Evolutionary conservation across 768 basidiomycete species (phyloP), one percentile per base, ranked within the genome.

Genomic region (Dioszegia crocea): DNA sequence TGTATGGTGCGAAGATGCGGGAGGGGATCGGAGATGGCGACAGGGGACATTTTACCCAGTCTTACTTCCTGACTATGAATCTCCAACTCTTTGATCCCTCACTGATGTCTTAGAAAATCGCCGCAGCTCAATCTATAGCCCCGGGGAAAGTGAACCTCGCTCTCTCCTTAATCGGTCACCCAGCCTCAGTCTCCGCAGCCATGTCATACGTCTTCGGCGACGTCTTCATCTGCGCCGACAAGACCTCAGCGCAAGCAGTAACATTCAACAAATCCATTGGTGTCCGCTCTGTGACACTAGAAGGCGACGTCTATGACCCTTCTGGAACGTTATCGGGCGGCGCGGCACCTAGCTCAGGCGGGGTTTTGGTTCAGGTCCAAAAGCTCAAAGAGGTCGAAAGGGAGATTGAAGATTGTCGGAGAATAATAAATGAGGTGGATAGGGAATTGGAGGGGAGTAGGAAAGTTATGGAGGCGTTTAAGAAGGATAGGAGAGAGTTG

Each of bases 221-320:
- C 74, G 90, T 89, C 2, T 82, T 98, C 61, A 86, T 99, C 73
- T 97, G 93, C 74, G 85, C 86, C 47, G 91, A 94, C 65, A 84
- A 91, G 2, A 85, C 86, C 19, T 82, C 91, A 0, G 96, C 96
- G 0, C 90, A 91, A 72, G 77, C 79, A 0, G 88, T 96, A 41
- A 96, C 96, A 0, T 98, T 97, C 80, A 80, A 85, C 56, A 80
- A 84, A 10, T 81, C 87, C 14, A 80, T 82, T 21, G 81, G 84
- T 10, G 85, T 88, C 48, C 86, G 86, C 50, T 92, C 89, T 10
- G 92, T 98, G 46, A 99, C 96, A 6, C 81, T 96, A 21, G 87
- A 90, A 2, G 96, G 96, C 1, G 96, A 98, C 70, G 84, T 96
- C 11, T 98, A 99, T 75, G 96, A 99, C 62, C 94, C 96, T 1